phyloP scores from a whole-genome alignment of 371 early-diverging fungal species.

The Mucor indicus region DNA sequence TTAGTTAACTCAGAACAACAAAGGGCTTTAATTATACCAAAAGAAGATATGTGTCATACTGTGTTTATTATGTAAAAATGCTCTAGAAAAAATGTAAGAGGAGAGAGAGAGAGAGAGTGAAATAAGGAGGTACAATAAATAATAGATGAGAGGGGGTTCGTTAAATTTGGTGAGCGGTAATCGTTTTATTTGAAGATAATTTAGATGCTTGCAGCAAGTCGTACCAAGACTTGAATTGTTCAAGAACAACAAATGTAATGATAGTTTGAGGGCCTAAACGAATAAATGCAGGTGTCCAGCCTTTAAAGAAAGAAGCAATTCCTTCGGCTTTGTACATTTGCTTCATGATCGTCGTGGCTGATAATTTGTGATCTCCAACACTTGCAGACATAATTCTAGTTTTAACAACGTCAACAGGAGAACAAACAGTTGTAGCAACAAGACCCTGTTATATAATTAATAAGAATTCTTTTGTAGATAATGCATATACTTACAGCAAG shows the following conservation, averaged over 20 bases:
- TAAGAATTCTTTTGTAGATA: neutral
- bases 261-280: constrained; percentile 87
- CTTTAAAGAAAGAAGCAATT: constrained; percentile 76
- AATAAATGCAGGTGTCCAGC: constrained; percentile 83
- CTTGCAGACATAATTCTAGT: constrained; percentile 84
- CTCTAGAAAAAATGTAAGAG: no score
- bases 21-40: no score
- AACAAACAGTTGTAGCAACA: constrained; percentile 85
- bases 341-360: constrained; percentile 49
- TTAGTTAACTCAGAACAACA: no score
- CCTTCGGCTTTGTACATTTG: constrained; percentile 74
- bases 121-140: no score
- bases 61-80: no score
- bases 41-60: no score
- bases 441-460: constrained; percentile 55
- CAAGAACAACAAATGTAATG: constrained; percentile 82
- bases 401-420: constrained; percentile 89
- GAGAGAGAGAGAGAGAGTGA: no score
- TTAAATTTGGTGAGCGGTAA: no score
- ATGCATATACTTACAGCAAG: constrained; percentile 58
- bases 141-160: no score
- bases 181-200: no score
- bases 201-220: constrained; percentile 13
- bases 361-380: constrained; percentile 20
- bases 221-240: constrained; percentile 57